A percentile compares a stretch with the other conserved stretches of the same genome.
Evolutionary conservation across 495 filamentous ascomycete species (phyloP).

Genomic region (Podospora tetraspora): DNA sequence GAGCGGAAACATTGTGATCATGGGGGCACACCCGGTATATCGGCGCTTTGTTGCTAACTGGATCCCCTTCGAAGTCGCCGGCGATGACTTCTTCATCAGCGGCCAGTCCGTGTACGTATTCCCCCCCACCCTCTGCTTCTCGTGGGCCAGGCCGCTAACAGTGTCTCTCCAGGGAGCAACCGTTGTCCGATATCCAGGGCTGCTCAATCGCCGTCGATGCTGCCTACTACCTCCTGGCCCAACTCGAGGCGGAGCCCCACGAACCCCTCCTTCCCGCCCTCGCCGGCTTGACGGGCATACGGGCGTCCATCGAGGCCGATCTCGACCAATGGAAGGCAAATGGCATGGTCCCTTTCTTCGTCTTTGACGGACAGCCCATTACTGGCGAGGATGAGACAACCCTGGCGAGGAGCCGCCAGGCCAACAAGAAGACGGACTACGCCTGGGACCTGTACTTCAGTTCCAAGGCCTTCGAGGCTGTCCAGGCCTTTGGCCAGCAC

Average conservation of each 20-base stretch:
- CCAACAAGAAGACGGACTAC: slow-evolving; percentile 45
- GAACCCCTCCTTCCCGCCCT: slow-evolving; percentile 88
- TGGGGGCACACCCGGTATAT: neutral
- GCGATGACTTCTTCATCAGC: slow-evolving; percentile 43
- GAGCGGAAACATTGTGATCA: neutral
- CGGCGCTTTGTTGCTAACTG: slow-evolving; percentile 16
- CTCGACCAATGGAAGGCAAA: slow-evolving; percentile 60
- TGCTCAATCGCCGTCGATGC: slow-evolving; percentile 81
- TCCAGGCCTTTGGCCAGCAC: slow-evolving; percentile 67
- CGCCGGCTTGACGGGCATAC: slow-evolving; percentile 78
- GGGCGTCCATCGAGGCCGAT: slow-evolving; percentile 65
- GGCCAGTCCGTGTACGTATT: slow-evolving; percentile 39
- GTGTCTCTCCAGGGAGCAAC: slow-evolving; percentile 26
- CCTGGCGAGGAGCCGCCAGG: slow-evolving; percentile 41
- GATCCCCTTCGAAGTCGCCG: slow-evolving; percentile 28
- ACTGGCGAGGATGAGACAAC: slow-evolving; percentile 59
- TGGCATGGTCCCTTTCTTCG: slow-evolving; percentile 67
- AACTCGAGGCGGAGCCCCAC: slow-evolving; percentile 59
- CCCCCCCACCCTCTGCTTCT: neutral
- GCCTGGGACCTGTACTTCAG: slow-evolving; percentile 89
- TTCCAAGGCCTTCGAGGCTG: slow-evolving; percentile 69
- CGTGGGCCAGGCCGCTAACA: slow-evolving; percentile 8
- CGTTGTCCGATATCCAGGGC: slow-evolving; percentile 54
- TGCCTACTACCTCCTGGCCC: slow-evolving; percentile 73
- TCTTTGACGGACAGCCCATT: slow-evolving; percentile 82